phyloP scores from a whole-genome alignment of 2,329 filamentous ascomycete genomes.

The Acrocalymma vagum region DNA sequence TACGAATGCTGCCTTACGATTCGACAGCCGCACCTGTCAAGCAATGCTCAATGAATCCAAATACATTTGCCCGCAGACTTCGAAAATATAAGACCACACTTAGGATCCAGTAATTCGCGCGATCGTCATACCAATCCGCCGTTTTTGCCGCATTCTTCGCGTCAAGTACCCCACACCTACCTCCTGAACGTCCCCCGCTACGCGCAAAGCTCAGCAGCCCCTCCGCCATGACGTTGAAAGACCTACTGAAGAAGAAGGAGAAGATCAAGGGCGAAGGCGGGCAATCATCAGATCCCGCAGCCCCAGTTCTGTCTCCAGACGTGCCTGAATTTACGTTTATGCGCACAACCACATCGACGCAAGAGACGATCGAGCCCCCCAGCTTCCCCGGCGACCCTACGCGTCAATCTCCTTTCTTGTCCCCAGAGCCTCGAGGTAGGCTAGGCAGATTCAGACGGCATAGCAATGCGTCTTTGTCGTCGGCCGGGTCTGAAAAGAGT shows the following conservation, averaged over 20 bases:
- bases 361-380: conserved; percentile 81
- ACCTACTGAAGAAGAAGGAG: conserved; percentile 71
- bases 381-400: conserved; percentile 54
- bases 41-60: conserved; percentile 32
- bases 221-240: conserved; percentile 65
- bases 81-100: conserved; percentile 43
- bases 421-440: conserved; percentile 34
- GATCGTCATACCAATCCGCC: conserved; percentile 7
- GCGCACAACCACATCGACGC: conserved; percentile 80
- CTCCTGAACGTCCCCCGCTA: too few relatives aligned
- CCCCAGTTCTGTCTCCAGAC: conserved; percentile 36
- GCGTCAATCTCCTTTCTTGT: conserved; percentile 38
- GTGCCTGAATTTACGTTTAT: conserved; percentile 79
- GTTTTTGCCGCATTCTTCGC: too few relatives aligned
- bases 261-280: conserved; percentile 59
- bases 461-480: conserved; percentile 39
- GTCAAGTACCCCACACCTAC: too few relatives aligned
- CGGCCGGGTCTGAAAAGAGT: conserved; percentile 18
- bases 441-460: conserved; percentile 43
- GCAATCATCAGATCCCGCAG: conserved; percentile 25
- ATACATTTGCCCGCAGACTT: conserved; percentile 28
- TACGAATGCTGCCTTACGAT: conserved; percentile 31
- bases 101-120: conserved; percentile 34
- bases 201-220: conserved; percentile 17
- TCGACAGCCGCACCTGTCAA: conserved; percentile 28